Evolutionary conservation across 169 alveolate genomes (phyloP), one percentile per base, ranked within the genome.

Genomic region (Eimeria falciformis): DNA sequence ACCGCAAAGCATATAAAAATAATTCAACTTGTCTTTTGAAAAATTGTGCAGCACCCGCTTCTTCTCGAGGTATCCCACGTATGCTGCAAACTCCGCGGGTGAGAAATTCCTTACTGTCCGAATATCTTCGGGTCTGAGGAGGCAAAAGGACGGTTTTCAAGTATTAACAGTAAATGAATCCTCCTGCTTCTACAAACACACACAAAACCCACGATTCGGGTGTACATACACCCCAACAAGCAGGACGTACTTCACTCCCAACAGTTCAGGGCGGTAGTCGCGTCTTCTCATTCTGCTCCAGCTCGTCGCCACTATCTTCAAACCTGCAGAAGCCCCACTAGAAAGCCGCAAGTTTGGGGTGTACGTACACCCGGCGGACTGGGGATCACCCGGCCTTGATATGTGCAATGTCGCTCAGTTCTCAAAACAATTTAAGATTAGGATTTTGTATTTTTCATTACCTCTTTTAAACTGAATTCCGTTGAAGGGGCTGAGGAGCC

Each of bases 1-100:
- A 89, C 92, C 92, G 17, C 86, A 75, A 23, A 93, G 92, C 95
- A 93, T 93, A 53, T 78, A 82, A 88, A 93, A 93, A 56, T 93
- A 87, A 17, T 88, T 93, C 5, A 93, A 83, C 37, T 82, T 93
- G 47, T 88, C 95, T 47, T n/a, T 43, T 21, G 95, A 94, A 40
- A 93, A 93, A 50, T 87, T 68, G 75, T 82, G 75, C 18, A 88
- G 50, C 7, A 93, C 56, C 45, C 82, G 45, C 77, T 73, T 78
- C 40, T 55, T 56, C 50, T 77, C 90, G 55, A n/a, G 78, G 68
- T 93, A 85, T 40, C 90, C 93, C 21, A 88, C 93, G 33, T 55
- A 87, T 23, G 33, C 68, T 29, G 93, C 92, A 69, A 93, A 93
- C 69, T 93, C 95, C 55, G 23, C 25, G 18, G 81, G 84, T 21